Base-by-base conservation (phyloP, 805 yeast genomes). In the Metschnikowia anglica region DNA sequence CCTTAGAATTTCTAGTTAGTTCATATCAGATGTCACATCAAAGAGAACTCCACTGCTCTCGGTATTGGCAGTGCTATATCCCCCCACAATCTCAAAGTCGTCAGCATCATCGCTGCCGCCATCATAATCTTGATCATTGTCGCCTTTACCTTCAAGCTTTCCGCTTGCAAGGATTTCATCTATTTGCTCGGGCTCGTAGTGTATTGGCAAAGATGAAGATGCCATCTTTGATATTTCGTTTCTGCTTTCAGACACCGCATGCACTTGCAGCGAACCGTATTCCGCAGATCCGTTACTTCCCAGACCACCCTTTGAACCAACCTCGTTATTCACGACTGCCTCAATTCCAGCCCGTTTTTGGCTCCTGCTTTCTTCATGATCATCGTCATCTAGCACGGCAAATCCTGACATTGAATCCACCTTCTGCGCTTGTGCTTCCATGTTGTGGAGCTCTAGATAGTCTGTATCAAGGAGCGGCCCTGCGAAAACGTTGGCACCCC, bases 401-500 rank as follows among this genome's bases (percentile, higher is more conserved):
- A 50, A 52, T 2, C 33, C 39, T 3, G 37, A 26, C 27, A 32
- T 24, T 5, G 26, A 33, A 4, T 39, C 37, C n/a, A 46, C 46
- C 12, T 42, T 37, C 19, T 38, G 36, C 15, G 49, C 52, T 15
- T 51, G 52, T 6, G 63, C 54, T 39, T 60, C 63, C 25, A 62
- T 41, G 39, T 59, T 61, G 39, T 65, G 61, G 25, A 70, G 56
- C 48, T 68, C 73, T 39, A 70, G 60, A 47, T 69, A 69, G 17
- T 70, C 74, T 1, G 63, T 61, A 44, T 77, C 80, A 7, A 78
- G 61, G 19, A 68, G 61, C 0, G 93, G 93, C 0, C 89, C 85
- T 27, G 74, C 77, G 63, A 85, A 85, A 44, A 75, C 72, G 12
- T 66, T 47, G 23, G 63, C 68, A 1, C 91, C 93, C 86, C 88